Percentiles rank a stretch among this genome's conserved stretches.
phyloP scores from a whole-genome alignment of 257 asterid genomes.

The Nicotiana sylvestris region DNA sequence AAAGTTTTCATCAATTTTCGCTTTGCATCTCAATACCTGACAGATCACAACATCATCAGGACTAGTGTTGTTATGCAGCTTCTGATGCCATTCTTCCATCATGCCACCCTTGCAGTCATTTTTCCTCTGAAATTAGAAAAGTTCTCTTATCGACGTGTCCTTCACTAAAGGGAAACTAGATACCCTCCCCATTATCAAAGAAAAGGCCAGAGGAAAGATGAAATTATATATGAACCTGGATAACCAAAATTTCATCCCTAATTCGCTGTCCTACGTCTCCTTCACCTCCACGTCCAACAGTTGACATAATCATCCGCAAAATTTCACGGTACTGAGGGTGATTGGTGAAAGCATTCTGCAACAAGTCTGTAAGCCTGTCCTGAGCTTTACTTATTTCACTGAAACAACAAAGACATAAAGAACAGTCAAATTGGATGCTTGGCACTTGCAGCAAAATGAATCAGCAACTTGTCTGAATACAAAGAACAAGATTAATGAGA shows the following conservation, averaged over 20 bases:
- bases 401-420: conserved; percentile 23
- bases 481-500: not conserved
- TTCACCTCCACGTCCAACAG: conserved; percentile 99
- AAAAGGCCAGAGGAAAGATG: not conserved
- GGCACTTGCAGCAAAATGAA: not conserved
- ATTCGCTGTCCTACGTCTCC: conserved; percentile 99
- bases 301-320: conserved; percentile 86
- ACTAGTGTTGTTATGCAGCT: conserved; percentile 94
- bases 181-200: not conserved
- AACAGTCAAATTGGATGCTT: not conserved
- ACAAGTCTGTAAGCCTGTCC: conserved; percentile 88
- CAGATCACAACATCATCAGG: conserved; percentile 98
- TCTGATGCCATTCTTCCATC: conserved; percentile 99
- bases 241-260: conserved; percentile 94
- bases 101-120: conserved; percentile 94
- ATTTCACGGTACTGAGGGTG: conserved; percentile 72
- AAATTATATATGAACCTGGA: conserved; percentile 53
- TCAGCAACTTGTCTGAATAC: not conserved
- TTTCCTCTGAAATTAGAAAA: conserved; percentile 57
- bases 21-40: conserved; percentile 57
- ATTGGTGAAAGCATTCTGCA: conserved; percentile 57
- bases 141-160: conserved; percentile 8
- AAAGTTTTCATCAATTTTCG: not conserved
- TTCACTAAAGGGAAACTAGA: not conserved
- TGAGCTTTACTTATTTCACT: conserved; percentile 99